Base-by-base conservation (phyloP, 1,284 basidiomycete genomes). In the Wallemia hederae region DNA sequence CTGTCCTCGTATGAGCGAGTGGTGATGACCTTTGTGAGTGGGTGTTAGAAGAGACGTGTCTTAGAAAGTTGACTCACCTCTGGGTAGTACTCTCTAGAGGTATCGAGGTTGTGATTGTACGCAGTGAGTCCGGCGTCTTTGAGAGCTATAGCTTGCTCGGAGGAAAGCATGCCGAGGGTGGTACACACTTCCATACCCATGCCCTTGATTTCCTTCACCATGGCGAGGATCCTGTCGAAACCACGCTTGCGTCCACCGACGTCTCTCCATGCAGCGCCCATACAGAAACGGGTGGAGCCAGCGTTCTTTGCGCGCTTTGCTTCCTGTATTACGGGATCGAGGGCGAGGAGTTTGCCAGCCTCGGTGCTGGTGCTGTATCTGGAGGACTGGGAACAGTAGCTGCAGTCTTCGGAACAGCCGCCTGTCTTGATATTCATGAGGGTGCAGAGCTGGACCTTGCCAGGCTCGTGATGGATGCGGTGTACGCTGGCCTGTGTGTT, bases 241-340 rank as follows among this genome's bases (percentile, higher is more conserved):
- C 91, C 91, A 59, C 85, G 78, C 72, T 96, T 97, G 64, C 88
- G 79, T 1, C 92, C 91, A 27, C 85, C 81, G 58, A 97, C 78
- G 70, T 96, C 92, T 65, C 92, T 77, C 92, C 92, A 98, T n/a
- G 92, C 92, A 2, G 92, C 91, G 61, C 92, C 92, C 92, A 97
- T 97, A 72, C 92, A 98, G 74, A 97, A 97, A 25, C 92, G 78
- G 24, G 92, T 98, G 69, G 85, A 90, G 28, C 92, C 92, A 63
- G 97, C 97, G 64, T 76, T 89, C 70, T 96, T 97, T 27, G 92
- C 92, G 69, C 85, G 83, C 27, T 87, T 78, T 25, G 92, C 89
- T 24, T 82, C 89, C 69, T 82, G 81, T 26, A 98, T 74, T 11
- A 98, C 92, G 9, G 88, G 88, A 67, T 91, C 91, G 61, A 96